A percentile compares a stretch with the other conserved stretches of the same genome.
These are phyloP conservation scores for Aspergillus haitiensis DNA, from an alignment of 495 filamentous ascomycete species.

Conservation along the genomic window DNA sequence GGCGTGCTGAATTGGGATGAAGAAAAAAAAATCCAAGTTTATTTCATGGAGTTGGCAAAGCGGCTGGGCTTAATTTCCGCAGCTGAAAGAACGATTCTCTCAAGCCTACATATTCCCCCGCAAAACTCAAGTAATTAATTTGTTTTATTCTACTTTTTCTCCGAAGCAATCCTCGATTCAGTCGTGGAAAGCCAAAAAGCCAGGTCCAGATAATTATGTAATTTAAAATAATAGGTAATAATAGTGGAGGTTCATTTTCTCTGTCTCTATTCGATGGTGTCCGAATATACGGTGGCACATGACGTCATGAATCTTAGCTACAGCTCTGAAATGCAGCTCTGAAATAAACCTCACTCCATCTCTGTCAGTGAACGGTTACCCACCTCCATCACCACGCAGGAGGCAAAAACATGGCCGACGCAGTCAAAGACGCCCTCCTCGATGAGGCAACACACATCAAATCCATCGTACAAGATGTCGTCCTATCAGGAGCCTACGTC, in stretches of 20 bases:
- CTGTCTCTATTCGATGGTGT: no score
- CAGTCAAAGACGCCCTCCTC: constrained; percentile 42
- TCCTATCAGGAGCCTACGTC: constrained; percentile 72
- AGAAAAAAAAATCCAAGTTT: not conserved
- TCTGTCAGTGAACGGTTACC: not conserved
- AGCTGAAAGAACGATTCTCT: not conserved
- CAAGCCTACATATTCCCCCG: no score
- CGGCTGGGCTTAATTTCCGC: constrained; percentile 10
- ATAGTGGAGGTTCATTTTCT: no score
- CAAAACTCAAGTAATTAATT: no score
- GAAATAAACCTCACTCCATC: not conserved
- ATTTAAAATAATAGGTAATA: no score
- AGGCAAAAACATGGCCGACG: constrained; percentile 38
- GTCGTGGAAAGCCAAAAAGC: no score
- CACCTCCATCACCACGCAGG: not conserved
- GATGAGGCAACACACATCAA: constrained; percentile 44
- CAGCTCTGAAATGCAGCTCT: not conserved
- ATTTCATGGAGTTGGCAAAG: not conserved
- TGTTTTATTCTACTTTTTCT: no score
- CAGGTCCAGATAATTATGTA: no score
- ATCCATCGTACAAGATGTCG: constrained; percentile 58
- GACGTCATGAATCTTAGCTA: not conserved
- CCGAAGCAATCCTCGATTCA: no score
- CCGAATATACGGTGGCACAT: not conserved
- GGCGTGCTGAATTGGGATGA: not conserved